These are phyloP conservation scores for Cyberlindnera meyerae DNA, from an alignment of 805 yeast species.

Conservation along the genomic window DNA sequence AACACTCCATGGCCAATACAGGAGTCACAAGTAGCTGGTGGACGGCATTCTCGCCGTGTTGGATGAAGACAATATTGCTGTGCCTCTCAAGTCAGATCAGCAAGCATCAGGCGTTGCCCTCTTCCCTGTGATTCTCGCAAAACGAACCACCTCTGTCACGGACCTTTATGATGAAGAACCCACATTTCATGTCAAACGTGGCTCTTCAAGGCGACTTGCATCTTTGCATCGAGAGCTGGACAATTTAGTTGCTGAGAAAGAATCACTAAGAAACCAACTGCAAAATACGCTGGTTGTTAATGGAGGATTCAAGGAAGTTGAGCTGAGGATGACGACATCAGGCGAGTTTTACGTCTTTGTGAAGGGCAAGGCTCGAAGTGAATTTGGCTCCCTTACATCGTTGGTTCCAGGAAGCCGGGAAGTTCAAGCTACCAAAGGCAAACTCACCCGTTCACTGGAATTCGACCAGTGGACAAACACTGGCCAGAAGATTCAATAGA, in stretches of 20 bases:
- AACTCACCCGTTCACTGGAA: conserved; percentile 41
- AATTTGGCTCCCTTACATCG: conserved; percentile 5
- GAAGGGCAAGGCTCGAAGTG: conserved; percentile 23
- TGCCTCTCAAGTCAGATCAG: conserved; percentile 21
- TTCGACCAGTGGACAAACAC: conserved; percentile 48
- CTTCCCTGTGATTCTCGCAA: conserved; percentile 11
- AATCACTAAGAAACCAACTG: conserved; percentile 4
- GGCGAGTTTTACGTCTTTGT: conserved; percentile 47
- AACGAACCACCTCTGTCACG: neutral
- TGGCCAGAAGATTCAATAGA: conserved; percentile 42
- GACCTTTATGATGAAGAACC: neutral
- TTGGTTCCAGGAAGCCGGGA: conserved; percentile 24
- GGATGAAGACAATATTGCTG: conserved; percentile 33
- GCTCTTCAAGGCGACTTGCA: conserved; percentile 7
- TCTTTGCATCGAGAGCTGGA: conserved; percentile 7
- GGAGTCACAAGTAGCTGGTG: conserved; percentile 38
- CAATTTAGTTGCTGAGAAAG: too few species aligned
- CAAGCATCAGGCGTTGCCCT: conserved; percentile 14
- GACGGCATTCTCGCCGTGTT: conserved; percentile 37
- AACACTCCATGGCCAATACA: too few species aligned
- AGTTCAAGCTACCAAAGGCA: conserved; percentile 32
- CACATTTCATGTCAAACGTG: conserved; percentile 8
- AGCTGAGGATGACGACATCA: conserved; percentile 37
- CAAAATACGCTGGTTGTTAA: conserved; percentile 16
- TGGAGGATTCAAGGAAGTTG: conserved; percentile 28